Evolutionary conservation across 164 flowering plant genomes (phyloP).

Genomic region (Piper betle): DNA sequence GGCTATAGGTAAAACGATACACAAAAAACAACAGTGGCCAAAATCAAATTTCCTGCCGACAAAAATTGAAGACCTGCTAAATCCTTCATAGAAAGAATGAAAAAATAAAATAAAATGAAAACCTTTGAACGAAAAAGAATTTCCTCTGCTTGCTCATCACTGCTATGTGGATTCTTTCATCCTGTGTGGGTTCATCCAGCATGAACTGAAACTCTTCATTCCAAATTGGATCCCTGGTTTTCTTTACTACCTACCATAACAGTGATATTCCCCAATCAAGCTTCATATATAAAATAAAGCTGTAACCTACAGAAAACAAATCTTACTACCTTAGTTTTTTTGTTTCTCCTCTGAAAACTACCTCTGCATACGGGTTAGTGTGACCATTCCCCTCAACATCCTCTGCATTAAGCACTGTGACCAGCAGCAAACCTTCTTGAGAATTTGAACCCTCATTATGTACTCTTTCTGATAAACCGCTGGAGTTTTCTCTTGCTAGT

Average conservation of each 20-base stretch:
- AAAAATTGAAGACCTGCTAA: too few species aligned
- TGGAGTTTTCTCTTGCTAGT: constrained; percentile 15
- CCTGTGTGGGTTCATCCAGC: constrained; percentile 52
- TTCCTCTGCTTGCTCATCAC: constrained; percentile 37
- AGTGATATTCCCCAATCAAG: not conserved
- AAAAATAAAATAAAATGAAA: too few species aligned
- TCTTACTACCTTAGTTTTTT: constrained; percentile 50
- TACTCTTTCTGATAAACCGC: constrained; percentile 1
- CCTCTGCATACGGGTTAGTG: constrained; percentile 46
- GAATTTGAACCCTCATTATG: constrained; percentile 3
- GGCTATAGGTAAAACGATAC: too few species aligned
- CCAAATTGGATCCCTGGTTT: constrained; percentile 58
- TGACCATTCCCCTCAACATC: constrained; percentile 63
- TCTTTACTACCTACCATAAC: constrained; percentile 29
- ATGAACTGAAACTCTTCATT: constrained; percentile 64
- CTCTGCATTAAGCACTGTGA: constrained; percentile 39
- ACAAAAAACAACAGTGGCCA: too few species aligned
- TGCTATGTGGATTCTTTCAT: constrained; percentile 42
- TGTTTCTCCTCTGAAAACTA: constrained; percentile 51
- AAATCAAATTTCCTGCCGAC: too few species aligned
- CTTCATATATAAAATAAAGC: not conserved
- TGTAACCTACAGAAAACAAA: not conserved
- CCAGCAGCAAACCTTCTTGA: constrained; percentile 43
- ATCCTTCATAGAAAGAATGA: too few species aligned
- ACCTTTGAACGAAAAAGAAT: constrained; percentile 28